Conservation (phyloP, 2,329 filamentous ascomycete genomes). For the Penicillium polonicum region DNA sequence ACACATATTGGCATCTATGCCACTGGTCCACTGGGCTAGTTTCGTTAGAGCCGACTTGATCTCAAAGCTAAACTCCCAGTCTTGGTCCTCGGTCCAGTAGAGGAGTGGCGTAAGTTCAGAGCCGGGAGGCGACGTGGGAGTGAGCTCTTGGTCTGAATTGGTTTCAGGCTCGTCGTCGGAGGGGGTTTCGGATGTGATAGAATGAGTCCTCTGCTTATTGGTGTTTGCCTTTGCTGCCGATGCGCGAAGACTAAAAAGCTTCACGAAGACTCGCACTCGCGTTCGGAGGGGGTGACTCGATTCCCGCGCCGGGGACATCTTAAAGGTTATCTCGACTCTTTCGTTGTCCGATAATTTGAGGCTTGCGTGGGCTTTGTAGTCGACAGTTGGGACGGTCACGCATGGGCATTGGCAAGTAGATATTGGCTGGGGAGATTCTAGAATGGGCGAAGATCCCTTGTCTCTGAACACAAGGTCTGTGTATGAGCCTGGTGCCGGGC, state of each 20-base stretch:
- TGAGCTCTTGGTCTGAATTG: not conserved
- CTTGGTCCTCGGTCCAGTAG: not conserved
- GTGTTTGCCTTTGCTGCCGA: constrained; percentile 4
- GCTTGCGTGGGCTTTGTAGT: not conserved
- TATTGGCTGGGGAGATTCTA: not conserved
- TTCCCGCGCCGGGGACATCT: constrained; percentile 1
- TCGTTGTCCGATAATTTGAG: constrained; percentile 1
- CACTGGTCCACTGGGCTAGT: not conserved
- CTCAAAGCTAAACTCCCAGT: not conserved
- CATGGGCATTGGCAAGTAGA: not conserved
- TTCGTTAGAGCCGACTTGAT: not conserved
- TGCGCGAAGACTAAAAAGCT: constrained; percentile 12
- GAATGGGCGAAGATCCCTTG: not conserved
- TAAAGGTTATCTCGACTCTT: constrained; percentile 12
- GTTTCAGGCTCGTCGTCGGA: not conserved
- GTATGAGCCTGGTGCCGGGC: not conserved
- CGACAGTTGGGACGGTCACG: not conserved
- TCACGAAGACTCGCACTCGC: constrained; percentile 12
- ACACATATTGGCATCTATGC: not conserved
- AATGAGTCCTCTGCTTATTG: not conserved
- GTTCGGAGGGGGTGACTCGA: constrained; percentile 8
- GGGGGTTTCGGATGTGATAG: not conserved
- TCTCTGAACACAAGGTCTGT: not conserved
- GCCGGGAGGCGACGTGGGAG: not conserved
- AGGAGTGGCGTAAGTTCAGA: not conserved